Evolutionary conservation across 2,329 filamentous ascomycete species (phyloP), one percentile per base, ranked within the genome.

Genomic region (Pseudogymnoascus sp.): DNA sequence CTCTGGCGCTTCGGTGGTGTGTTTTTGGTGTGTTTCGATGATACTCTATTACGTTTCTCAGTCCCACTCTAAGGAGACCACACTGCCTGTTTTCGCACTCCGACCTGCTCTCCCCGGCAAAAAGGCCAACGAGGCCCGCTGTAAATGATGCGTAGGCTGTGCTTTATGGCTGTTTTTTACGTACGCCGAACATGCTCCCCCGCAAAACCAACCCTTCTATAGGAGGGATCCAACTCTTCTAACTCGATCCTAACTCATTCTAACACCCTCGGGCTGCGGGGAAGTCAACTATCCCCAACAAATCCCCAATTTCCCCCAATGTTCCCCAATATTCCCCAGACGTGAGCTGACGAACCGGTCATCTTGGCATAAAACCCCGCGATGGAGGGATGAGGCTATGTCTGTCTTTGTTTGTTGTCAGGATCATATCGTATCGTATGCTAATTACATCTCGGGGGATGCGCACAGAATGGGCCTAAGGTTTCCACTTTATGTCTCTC

Each of bases 321-420:
- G n/a, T n/a, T n/a, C n/a, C n/a, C 45, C 45, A 52, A 52, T 33
- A 52, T 30, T 33, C 45, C 45, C 45, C 26, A 52, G 45, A 33
- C 2, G 15, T 33, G 45, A 52, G 26, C 45, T 52, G 45, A 52
- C 45, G 45, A 52, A 33, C 45, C 26, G 45, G 26, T 52, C 45
- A 52, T 52, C 45, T 52, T 52, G 45, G 45, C 45, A 33, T 10
- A 52, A 52, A 52, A 33, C 45, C 45, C 45, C 45, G 26, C 45
- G 45, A 52, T 10, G 28, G 28, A 30, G 9, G 2, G 28, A 30
- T 52, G 26, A 52, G 45, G 45, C 45, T 33, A 52, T 52, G 45
- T 18, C 12, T 5, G 23, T 28, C n/a, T n/a, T n/a, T 23, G 21
- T 23, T 5, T 38, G 2, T 18, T 13, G 18, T n/a, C 26, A 52